Conservation (phyloP, 805 yeast species). For the Kuraishia borneana region DNA sequence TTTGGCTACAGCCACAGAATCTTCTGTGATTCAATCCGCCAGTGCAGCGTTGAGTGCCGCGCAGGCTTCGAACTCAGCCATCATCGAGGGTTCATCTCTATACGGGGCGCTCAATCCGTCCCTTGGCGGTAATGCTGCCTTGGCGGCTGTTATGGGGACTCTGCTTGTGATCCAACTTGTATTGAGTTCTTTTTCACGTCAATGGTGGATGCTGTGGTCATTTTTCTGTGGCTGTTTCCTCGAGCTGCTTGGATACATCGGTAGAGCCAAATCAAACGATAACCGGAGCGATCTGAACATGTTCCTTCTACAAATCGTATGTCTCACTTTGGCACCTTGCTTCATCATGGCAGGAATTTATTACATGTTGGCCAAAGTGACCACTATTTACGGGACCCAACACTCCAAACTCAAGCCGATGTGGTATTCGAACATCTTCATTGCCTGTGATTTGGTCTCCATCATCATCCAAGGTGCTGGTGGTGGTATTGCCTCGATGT, state of each 20-base stretch:
- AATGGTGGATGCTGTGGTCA: slow-evolving; percentile 57
- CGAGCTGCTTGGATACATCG: slow-evolving; percentile 62
- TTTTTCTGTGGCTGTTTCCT: slow-evolving; percentile 43
- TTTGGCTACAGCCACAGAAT: slow-evolving; percentile 23
- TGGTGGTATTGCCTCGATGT: slow-evolving; percentile 58
- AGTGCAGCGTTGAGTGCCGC: slow-evolving; percentile 12
- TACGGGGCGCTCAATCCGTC: slow-evolving; percentile 38
- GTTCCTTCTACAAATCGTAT: slow-evolving; percentile 53
- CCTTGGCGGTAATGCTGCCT: slow-evolving; percentile 45
- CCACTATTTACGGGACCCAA: slow-evolving; percentile 46
- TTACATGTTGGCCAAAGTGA: slow-evolving; percentile 54
- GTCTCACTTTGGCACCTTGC: slow-evolving; percentile 72
- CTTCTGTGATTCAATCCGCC: slow-evolving; percentile 9
- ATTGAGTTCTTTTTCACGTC: slow-evolving; percentile 33
- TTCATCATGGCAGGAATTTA: slow-evolving; percentile 81
- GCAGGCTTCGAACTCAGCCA: slow-evolving; percentile 9
- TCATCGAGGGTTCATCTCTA: slow-evolving; percentile 8
- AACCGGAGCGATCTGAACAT: slow-evolving; percentile 21
- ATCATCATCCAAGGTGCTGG: slow-evolving; percentile 64
- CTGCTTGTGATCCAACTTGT: slow-evolving; percentile 28
- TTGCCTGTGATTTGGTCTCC: slow-evolving; percentile 53
- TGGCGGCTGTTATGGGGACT: slow-evolving; percentile 43
- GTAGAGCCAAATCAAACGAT: slow-evolving; percentile 36
- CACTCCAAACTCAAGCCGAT: slow-evolving; percentile 45
- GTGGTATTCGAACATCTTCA: slow-evolving; percentile 53